A percentile compares a stretch with the other conserved stretches of the same genome.
Conservation (phyloP, 1,284 basidiomycete genomes). For the Malassezia arunalokei region DNA sequence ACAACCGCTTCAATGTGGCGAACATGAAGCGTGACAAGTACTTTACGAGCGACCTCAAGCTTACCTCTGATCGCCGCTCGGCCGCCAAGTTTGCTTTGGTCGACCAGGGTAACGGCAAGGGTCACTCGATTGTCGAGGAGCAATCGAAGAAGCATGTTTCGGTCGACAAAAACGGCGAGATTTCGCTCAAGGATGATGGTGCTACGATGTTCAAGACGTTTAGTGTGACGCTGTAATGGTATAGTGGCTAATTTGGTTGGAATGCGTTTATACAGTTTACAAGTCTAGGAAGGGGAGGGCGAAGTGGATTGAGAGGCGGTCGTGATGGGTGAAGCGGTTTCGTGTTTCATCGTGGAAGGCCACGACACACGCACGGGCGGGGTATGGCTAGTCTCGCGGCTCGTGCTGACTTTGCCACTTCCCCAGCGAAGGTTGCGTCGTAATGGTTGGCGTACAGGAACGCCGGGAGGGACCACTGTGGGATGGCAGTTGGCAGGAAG, state of each 20-base stretch:
- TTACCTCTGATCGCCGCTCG: not conserved
- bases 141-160: not conserved
- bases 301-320: not conserved
- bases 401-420: conserved; percentile 34
- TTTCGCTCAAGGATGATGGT: not conserved
- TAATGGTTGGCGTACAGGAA: conserved; percentile 29
- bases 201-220: not conserved
- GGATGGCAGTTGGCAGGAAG: conserved; percentile 9
- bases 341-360: not conserved
- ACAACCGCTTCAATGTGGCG: not conserved
- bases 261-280: not conserved
- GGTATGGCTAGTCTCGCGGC: conserved; percentile 16
- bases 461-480: conserved; percentile 3
- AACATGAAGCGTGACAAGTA: conserved; percentile 1
- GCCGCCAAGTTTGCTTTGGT: conserved; percentile 11
- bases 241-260: not conserved
- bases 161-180: not conserved
- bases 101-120: conserved; percentile 9
- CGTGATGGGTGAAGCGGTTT: not conserved
- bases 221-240: not conserved
- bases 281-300: not conserved
- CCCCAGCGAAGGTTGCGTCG: conserved; percentile 43
- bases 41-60: not conserved
- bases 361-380: not conserved
- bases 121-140: conserved; percentile 6